Evolutionary conservation across 2,329 filamentous ascomycete genomes (phyloP).

Genomic region (Hypoxylon sp.): DNA sequence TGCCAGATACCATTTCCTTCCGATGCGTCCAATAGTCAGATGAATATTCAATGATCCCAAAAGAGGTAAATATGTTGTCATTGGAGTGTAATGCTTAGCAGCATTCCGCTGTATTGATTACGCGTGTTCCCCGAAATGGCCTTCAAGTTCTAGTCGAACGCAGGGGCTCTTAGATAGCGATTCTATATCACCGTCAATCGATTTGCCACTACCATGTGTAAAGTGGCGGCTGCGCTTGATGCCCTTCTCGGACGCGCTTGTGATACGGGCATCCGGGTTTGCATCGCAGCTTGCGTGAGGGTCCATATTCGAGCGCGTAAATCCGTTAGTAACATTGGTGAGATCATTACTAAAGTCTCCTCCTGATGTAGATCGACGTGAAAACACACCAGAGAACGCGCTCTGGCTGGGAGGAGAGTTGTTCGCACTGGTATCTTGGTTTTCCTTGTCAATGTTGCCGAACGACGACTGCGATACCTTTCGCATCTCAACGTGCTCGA

Average conservation of each 20-base stretch:
- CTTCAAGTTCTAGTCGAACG: conserved; percentile 45
- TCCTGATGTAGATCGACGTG: conserved; percentile 50
- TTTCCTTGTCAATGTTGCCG: conserved; percentile 50
- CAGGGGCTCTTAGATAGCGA: conserved; percentile 58
- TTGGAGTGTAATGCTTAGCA: conserved; percentile 14
- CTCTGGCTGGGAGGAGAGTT: conserved; percentile 53
- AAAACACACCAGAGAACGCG: conserved; percentile 52
- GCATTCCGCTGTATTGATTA: conserved; percentile 28
- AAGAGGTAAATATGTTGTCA: conserved; percentile 31
- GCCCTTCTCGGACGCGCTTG: conserved; percentile 55
- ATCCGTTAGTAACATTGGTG: conserved; percentile 49
- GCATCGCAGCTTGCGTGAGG: conserved; percentile 32
- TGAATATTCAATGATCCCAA: conserved; percentile 54
- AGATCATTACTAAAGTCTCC: conserved; percentile 54
- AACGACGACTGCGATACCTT: conserved; percentile 60
- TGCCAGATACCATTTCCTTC: conserved; percentile 14
- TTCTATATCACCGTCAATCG: conserved; percentile 65
- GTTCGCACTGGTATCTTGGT: conserved; percentile 46
- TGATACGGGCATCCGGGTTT: conserved; percentile 35
- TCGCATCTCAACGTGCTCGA: conserved; percentile 56
- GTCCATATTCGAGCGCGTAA: conserved; percentile 44
- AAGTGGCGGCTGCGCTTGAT: conserved; percentile 64
- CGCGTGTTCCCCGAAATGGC: conserved; percentile 40
- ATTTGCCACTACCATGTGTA: conserved; percentile 63
- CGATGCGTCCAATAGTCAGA: conserved; percentile 40